phyloP scores from a whole-genome alignment of 1,139 yeast species.

The Blastobotrys malaysiensis region DNA sequence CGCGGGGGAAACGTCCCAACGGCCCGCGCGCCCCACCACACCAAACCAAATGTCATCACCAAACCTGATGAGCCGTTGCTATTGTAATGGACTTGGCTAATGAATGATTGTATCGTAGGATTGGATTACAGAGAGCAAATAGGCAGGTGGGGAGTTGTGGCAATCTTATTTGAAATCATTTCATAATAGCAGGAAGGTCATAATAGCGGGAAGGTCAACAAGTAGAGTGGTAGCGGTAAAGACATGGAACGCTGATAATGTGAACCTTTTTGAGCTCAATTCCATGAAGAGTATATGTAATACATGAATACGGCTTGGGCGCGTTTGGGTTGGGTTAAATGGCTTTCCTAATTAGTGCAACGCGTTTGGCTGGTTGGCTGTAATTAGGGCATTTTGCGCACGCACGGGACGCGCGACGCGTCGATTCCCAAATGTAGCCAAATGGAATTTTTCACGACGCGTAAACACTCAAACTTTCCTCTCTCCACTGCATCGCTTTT shows the following conservation, averaged over 20 bases:
- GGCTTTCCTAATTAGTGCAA: not conserved
- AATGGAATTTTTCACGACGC: not conserved
- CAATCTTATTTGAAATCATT: too few species aligned
- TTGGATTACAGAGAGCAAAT: too few species aligned
- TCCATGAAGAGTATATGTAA: too few species aligned
- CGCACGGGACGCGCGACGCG: conserved; percentile 2
- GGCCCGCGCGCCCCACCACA: not conserved
- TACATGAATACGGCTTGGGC: not conserved
- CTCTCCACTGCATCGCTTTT: not conserved
- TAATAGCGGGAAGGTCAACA: too few species aligned
- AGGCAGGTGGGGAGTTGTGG: too few species aligned
- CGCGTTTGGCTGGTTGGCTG: not conserved
- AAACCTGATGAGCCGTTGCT: too few species aligned
- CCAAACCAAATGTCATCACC: not conserved
- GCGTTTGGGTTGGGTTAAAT: not conserved
- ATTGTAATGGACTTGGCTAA: too few species aligned
- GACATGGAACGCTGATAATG: too few species aligned
- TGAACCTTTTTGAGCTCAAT: too few species aligned
- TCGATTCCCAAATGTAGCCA: not conserved
- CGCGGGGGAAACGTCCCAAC: not conserved
- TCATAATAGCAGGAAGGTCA: too few species aligned
- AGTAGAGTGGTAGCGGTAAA: too few species aligned
- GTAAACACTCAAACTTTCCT: not conserved
- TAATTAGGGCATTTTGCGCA: not conserved
- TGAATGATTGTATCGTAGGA: too few species aligned